Evolutionary conservation across 2,329 filamentous ascomycete genomes (phyloP).

Genomic region (Thermothelomyces thermophilus): DNA sequence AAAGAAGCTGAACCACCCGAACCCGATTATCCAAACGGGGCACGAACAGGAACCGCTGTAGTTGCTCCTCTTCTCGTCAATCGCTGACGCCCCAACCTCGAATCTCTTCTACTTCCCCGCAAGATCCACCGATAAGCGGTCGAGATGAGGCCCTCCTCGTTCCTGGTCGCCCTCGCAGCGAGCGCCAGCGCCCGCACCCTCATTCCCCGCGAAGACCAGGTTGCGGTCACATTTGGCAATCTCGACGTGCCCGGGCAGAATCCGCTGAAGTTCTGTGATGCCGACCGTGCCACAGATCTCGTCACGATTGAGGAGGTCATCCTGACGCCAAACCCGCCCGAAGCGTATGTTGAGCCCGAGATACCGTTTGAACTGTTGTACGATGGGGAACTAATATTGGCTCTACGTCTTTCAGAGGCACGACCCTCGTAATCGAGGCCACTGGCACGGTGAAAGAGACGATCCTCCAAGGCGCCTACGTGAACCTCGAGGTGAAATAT

Average conservation of each 20-base stretch:
- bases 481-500: slow-evolving; percentile 84
- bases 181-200: slow-evolving; percentile 40
- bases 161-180: slow-evolving; percentile 41
- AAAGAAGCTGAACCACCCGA: background rate
- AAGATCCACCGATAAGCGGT: slow-evolving; percentile 8
- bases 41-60: background rate
- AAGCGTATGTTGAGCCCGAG: slow-evolving; percentile 56
- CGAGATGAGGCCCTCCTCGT: slow-evolving; percentile 37
- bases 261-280: slow-evolving; percentile 70
- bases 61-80: background rate
- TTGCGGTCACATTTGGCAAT: slow-evolving; percentile 43
- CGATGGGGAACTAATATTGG: slow-evolving; percentile 1
- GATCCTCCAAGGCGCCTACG: slow-evolving; percentile 72
- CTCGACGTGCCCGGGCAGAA: slow-evolving; percentile 75
- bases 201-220: slow-evolving; percentile 42
- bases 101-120: slow-evolving; percentile 3
- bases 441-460: slow-evolving; percentile 64
- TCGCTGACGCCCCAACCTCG: background rate
- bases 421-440: slow-evolving; percentile 71
- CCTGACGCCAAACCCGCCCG: slow-evolving; percentile 76
- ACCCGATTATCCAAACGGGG: background rate
- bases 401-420: slow-evolving; percentile 51
- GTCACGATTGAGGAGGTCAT: slow-evolving; percentile 74
- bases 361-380: background rate
- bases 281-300: slow-evolving; percentile 61